Percentiles rank a stretch among this genome's conserved stretches.
These are phyloP conservation scores for Calonectria hongkongensis DNA, from an alignment of 2,329 filamentous ascomycete species.

Conservation along the genomic window DNA sequence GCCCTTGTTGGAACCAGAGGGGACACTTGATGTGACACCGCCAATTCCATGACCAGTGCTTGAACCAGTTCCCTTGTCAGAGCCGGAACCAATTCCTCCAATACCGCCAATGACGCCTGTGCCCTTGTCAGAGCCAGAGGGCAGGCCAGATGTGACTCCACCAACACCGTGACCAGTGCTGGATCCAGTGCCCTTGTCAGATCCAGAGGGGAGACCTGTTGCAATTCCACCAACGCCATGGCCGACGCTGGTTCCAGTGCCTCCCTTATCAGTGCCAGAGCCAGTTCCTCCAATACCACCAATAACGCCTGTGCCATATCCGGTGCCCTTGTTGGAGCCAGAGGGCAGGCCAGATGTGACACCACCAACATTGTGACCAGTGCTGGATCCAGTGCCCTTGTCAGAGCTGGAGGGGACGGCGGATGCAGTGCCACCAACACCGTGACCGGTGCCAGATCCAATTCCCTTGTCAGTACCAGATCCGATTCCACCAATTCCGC, in stretches of 20 bases:
- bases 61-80: not conserved
- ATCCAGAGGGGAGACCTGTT: not conserved
- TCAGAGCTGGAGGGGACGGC: not conserved
- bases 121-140: not conserved
- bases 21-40: not conserved
- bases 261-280: not conserved
- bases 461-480: not conserved
- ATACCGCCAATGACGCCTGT: no score
- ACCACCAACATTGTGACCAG: not conserved
- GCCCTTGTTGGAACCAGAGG: not conserved
- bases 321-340: not conserved
- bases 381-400: not conserved
- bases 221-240: no score
- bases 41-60: not conserved
- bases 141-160: no score
- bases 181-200: not conserved
- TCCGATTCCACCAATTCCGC: not conserved
- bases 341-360: no score
- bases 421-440: not conserved
- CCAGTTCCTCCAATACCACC: not conserved
- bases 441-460: not conserved
- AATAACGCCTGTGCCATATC: not conserved
- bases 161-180: not conserved
- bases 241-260: not conserved
- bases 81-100: not conserved